Conservation (phyloP, 1,284 basidiomycete species). For the Singerocomus rubriflavus region DNA sequence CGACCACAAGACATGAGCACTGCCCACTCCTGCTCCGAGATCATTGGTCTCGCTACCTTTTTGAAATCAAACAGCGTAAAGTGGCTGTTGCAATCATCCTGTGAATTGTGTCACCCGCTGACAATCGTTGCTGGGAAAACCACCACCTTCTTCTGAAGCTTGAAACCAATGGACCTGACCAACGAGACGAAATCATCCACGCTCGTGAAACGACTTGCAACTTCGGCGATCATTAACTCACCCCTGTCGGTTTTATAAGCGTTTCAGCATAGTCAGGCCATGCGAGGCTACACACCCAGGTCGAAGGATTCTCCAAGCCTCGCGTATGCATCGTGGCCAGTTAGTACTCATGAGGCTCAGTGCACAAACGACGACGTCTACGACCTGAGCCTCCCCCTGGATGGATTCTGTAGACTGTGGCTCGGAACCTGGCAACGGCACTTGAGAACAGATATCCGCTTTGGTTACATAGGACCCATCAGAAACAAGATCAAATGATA, state of each 20-base stretch:
- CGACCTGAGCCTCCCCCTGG: conserved; percentile 64
- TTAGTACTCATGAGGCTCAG: conserved; percentile 97
- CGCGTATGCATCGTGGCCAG: conserved; percentile 88
- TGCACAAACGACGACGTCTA: conserved; percentile 91
- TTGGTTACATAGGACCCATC: conserved; percentile 72
- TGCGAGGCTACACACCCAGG: conserved; percentile 56
- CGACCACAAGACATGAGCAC: conserved; percentile 57
- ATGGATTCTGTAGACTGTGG: conserved; percentile 41
- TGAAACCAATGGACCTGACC: conserved; percentile 78
- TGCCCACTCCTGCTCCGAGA: conserved; percentile 63
- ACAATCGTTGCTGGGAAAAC: not conserved
- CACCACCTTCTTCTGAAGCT: conserved; percentile 68
- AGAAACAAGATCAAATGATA: conserved; percentile 81
- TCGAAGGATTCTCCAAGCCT: conserved; percentile 86
- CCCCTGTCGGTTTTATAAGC: conserved; percentile 51
- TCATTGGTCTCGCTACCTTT: conserved; percentile 53
- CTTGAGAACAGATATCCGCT: conserved; percentile 71
- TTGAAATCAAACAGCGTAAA: conserved; percentile 86
- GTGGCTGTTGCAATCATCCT: conserved; percentile 85
- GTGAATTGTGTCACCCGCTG: conserved; percentile 8
- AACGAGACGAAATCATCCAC: conserved; percentile 75
- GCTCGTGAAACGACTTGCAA: conserved; percentile 83
- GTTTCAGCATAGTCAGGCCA: conserved; percentile 5
- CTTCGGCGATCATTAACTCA: conserved; percentile 90
- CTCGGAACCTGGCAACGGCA: conserved; percentile 83